Conservation (phyloP, 2,329 filamentous ascomycete genomes). For the Nemania serpens region DNA sequence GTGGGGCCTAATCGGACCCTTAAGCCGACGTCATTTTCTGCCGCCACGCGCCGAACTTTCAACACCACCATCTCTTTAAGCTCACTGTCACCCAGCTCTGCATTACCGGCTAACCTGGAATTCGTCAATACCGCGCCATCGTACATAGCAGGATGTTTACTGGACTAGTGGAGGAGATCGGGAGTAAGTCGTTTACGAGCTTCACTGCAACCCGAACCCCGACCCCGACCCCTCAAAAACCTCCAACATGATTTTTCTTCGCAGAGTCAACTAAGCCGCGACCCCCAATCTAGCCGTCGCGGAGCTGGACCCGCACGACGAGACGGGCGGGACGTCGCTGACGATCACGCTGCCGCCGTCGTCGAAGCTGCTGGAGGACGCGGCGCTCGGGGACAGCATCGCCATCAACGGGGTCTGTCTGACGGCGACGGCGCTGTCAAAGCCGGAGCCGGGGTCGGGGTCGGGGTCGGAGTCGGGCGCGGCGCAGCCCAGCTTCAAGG, state of each 20-base stretch:
- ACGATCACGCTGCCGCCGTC: slow-evolving; percentile 74
- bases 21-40: neutral
- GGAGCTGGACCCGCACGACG: slow-evolving; percentile 78
- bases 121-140: neutral
- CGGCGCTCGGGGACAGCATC: slow-evolving; percentile 89
- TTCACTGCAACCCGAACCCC: neutral
- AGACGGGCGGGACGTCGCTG: slow-evolving; percentile 85
- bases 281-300: slow-evolving; percentile 68
- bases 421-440: slow-evolving; percentile 75
- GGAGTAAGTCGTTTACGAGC: slow-evolving; percentile 65
- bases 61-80: neutral
- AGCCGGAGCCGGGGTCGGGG: neutral
- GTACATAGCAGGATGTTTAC: slow-evolving; percentile 75
- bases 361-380: slow-evolving; percentile 80
- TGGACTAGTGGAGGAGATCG: slow-evolving; percentile 89
- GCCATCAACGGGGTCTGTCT: slow-evolving; percentile 94
- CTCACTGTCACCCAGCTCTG: neutral
- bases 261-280: slow-evolving; percentile 30
- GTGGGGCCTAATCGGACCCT: slow-evolving; percentile 8
- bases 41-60: neutral
- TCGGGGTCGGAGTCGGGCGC: neutral
- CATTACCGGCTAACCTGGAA: neutral
- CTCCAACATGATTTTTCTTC: neutral
- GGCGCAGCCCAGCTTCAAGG: slow-evolving; percentile 68
- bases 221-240: slow-evolving; percentile 10